Base-by-base conservation (phyloP, 805 yeast genomes). In the Candida peoriensis region DNA sequence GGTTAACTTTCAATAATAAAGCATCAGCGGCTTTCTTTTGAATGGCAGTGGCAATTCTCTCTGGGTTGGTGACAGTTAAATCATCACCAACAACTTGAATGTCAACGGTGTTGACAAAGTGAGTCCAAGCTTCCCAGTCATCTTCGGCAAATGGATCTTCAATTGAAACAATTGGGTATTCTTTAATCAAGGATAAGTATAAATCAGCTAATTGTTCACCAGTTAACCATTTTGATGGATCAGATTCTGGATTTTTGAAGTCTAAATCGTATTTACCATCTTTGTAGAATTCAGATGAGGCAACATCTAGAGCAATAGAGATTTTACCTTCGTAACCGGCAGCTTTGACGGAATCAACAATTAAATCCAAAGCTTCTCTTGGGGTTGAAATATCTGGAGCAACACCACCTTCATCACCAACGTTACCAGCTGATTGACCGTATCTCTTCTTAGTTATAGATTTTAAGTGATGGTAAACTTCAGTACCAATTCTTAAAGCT, bases 361-460 rank as follows among this genome's bases (percentile, higher is more conserved):
- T 87, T 67, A 90, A 81, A 74, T 93, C 97, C 52, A 90, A 75
- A 57, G 97, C 98, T 79, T 90, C 97, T 69, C 78, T 85, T 63
- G 98, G 90, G 56, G 96, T 78, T 52, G 82, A 76, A 54, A 93
- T 81, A 70, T 88, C 86, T 70, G 98, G 98, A 59, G 98, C 98
- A 75, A 90, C 96, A 81, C 98, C 98, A 83, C 98, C 98, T 78
- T 90, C 98, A 71, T 90, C 98, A 80, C 98, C 98, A 64, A 90
- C 98, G 75, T 90, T 90, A 73, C 96, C 97, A 60, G 98, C 98
- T 47, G 95, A 81, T 63, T 86, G 82, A 64, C 98, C 98, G 82
- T 90, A 93, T 67, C 72, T 76, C 81, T 86, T 81, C 80, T 86
- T 85, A 68, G 97, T 82, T 59, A 84, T 72, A 50, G 89, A 69